These are phyloP conservation scores for Xylaria nigripes DNA, from an alignment of 495 filamentous ascomycete species.

Conservation along the genomic window DNA sequence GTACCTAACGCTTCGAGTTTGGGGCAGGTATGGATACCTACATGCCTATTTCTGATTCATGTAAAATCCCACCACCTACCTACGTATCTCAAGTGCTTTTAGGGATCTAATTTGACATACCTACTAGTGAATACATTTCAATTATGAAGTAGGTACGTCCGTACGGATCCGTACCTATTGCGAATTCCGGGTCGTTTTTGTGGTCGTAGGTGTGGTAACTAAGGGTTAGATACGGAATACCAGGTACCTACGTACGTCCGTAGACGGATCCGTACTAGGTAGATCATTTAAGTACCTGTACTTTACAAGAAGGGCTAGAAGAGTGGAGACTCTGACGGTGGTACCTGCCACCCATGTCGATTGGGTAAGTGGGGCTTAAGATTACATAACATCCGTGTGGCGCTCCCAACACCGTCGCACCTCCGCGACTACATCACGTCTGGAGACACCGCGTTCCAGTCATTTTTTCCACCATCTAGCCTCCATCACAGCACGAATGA, in stretches of 20 bases:
- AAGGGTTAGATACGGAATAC: too few species aligned
- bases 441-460: slow-evolving; percentile 6
- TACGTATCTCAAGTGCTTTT: too few species aligned
- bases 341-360: neutral
- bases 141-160: too few species aligned
- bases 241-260: too few species aligned
- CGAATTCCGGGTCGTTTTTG: too few species aligned
- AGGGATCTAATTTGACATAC: too few species aligned
- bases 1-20: neutral
- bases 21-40: neutral
- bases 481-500: slow-evolving; percentile 8
- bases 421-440: slow-evolving; percentile 13
- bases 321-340: slow-evolving; percentile 1
- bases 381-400: slow-evolving; percentile 10
- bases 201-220: too few species aligned
- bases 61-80: too few species aligned
- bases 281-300: neutral
- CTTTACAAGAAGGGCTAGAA: neutral
- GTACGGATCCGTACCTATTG: too few species aligned
- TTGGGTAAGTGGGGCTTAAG: slow-evolving; percentile 11
- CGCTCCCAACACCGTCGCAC: slow-evolving; percentile 10
- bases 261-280: too few species aligned
- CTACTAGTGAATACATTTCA: too few species aligned
- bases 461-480: neutral
- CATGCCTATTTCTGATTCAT: too few species aligned